Conservation (phyloP, 1,284 basidiomycete species). For the Vanrija sp. region DNA sequence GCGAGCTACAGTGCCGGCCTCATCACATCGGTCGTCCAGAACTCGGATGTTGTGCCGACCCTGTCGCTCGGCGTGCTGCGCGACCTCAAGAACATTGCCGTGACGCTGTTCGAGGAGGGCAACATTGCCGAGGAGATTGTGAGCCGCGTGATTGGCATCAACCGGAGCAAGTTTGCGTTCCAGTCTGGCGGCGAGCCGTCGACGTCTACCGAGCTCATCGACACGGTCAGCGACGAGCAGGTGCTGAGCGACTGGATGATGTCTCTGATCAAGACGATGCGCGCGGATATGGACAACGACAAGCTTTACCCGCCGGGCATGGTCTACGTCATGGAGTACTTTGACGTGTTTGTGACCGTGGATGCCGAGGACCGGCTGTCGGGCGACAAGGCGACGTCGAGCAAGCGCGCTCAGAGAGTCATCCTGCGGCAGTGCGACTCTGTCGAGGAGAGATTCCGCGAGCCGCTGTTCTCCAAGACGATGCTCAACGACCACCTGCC, state of each 20-base stretch:
- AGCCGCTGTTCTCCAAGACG: conserved; percentile 43
- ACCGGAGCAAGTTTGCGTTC: conserved; percentile 25
- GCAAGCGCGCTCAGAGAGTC: conserved; percentile 48
- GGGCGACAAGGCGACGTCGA: conserved; percentile 5
- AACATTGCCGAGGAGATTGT: conserved; percentile 53
- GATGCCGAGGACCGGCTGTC: conserved; percentile 8
- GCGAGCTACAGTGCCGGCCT: conserved; percentile 49
- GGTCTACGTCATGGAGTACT: conserved; percentile 47
- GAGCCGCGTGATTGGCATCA: conserved; percentile 45
- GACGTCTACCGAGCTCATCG: neutral
- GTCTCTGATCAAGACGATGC: conserved; percentile 48
- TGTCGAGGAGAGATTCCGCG: conserved; percentile 52
- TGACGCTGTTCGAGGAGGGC: conserved; percentile 49
- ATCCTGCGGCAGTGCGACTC: conserved; percentile 50
- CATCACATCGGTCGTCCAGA: conserved; percentile 51
- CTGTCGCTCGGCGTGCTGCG: conserved; percentile 52
- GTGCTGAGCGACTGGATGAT: conserved; percentile 47
- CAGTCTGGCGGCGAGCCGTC: neutral
- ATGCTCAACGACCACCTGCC: conserved; percentile 49
- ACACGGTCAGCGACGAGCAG: conserved; percentile 23
- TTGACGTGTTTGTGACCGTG: conserved; percentile 45
- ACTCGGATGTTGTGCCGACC: conserved; percentile 38
- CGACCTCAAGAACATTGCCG: conserved; percentile 53
- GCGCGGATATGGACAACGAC: conserved; percentile 50
- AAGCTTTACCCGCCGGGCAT: conserved; percentile 49